phyloP scores from a whole-genome alignment of 2,329 filamentous ascomycete species.

The Nemania bipapillata region DNA sequence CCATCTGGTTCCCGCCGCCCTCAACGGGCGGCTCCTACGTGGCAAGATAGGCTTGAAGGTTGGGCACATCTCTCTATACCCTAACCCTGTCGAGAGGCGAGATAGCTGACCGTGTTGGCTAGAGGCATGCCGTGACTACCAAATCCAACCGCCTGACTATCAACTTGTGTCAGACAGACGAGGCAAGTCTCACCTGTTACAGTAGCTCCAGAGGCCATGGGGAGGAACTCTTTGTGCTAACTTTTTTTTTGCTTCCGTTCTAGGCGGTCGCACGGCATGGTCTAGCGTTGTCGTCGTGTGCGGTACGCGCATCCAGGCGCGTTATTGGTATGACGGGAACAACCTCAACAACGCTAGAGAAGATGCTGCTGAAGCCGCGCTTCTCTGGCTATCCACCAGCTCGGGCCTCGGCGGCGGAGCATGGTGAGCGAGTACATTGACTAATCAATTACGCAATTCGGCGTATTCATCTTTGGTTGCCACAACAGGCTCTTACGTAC shows the following conservation, averaged over 20 bases:
- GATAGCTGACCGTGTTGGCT: conserved; percentile 31
- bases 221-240: conserved; percentile 21
- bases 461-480: conserved; percentile 11
- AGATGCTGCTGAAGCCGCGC: conserved; percentile 86
- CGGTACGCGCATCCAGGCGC: conserved; percentile 72
- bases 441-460: conserved; percentile 21
- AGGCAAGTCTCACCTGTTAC: conserved; percentile 59
- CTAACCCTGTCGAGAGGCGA: conserved; percentile 12
- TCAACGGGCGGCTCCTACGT: conserved; percentile 50
- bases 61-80: conserved; percentile 26
- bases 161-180: conserved; percentile 79
- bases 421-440: conserved; percentile 37
- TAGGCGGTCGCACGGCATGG: conserved; percentile 91
- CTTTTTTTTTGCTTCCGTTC: conserved; percentile 19
- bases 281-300: conserved; percentile 81
- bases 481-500: conserved; percentile 1
- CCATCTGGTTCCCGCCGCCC: conserved; percentile 42
- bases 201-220: not conserved
- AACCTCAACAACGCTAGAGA: conserved; percentile 88
- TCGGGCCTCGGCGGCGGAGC: conserved; percentile 50
- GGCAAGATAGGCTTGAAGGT: conserved; percentile 70
- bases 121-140: conserved; percentile 69
- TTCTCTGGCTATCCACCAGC: conserved; percentile 64
- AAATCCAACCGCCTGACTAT: conserved; percentile 68
- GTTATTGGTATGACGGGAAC: conserved; percentile 92